phyloP scores from a whole-genome alignment of 352 stramenopile genomes.

The Phytophthora lateralis region DNA sequence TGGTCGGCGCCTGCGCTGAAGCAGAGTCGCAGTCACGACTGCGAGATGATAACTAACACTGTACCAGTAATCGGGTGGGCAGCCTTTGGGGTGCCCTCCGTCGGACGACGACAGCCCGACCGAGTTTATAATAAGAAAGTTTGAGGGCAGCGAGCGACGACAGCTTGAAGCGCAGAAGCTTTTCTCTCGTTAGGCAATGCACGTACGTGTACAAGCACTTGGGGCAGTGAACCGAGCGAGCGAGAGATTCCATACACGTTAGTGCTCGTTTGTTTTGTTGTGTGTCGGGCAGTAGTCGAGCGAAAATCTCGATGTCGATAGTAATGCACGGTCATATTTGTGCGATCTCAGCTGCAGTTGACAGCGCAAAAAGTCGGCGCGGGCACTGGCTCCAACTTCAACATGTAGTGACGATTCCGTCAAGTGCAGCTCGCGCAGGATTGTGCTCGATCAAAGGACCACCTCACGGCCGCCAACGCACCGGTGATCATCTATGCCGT shows the following conservation, averaged over 20 bases:
- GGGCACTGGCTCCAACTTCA: constrained; percentile 28
- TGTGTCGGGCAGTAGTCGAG: neutral
- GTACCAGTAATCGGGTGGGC: constrained; percentile 16
- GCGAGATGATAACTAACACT: neutral
- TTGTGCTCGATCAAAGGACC: too few relatives aligned
- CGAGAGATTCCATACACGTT: neutral
- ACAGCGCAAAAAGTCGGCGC: neutral
- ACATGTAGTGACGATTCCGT: constrained; percentile 10
- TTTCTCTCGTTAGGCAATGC: constrained; percentile 9
- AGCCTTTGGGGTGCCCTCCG: neutral
- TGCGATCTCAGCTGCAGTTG: constrained; percentile 13
- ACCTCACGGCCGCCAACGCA: too few relatives aligned
- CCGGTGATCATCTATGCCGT: too few relatives aligned
- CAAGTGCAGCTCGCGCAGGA: neutral
- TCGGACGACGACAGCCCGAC: constrained; percentile 3
- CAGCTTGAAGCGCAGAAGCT: constrained; percentile 7
- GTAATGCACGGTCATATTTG: neutral
- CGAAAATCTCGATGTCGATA: neutral
- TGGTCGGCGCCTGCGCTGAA: constrained; percentile 7
- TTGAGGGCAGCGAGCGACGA: constrained; percentile 2
- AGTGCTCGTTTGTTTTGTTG: constrained; percentile 11
- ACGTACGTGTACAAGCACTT: neutral
- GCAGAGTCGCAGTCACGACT: constrained; percentile 6
- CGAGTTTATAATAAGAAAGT: neutral
- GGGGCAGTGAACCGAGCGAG: neutral